Percentiles rank a stretch among this genome's conserved stretches.
phyloP scores from a whole-genome alignment of 768 basidiomycete genomes.

The Tulasnella sp. region DNA sequence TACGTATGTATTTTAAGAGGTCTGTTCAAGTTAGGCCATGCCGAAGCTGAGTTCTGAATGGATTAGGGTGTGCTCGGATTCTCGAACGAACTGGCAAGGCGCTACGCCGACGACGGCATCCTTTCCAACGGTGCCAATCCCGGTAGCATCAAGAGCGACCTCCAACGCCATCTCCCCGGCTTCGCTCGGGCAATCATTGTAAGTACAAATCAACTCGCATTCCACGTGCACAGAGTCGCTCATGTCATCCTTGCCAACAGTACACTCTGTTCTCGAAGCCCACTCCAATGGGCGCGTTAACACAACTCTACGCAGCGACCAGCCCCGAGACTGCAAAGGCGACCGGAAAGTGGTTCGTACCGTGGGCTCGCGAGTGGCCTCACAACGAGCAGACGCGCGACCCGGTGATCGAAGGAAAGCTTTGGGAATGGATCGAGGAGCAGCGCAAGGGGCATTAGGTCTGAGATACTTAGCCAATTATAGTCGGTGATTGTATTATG shows the following conservation, averaged over 20 bases:
- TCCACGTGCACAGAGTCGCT: not conserved
- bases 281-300: conserved; percentile 1
- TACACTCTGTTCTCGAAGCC: not conserved
- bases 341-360: conserved; percentile 8
- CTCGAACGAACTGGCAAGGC: conserved; percentile 13
- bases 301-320: not conserved
- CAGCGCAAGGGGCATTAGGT: conserved; percentile 17
- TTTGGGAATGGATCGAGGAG: conserved; percentile 27
- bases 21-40: not conserved
- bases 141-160: conserved; percentile 10
- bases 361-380: not conserved
- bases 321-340: not conserved
- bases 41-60: not conserved
- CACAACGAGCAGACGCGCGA: not conserved
- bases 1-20: not conserved
- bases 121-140: conserved; percentile 7
- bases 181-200: not conserved
- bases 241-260: no score
- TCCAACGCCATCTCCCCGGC: not conserved
- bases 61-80: conserved; percentile 8
- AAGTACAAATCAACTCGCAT: not conserved
- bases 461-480: no score
- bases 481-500: not conserved
- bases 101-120: conserved; percentile 11
- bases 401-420: conserved; percentile 19